phyloP scores from a whole-genome alignment of 257 asterid species.

The Cynanchum wilfordii region DNA sequence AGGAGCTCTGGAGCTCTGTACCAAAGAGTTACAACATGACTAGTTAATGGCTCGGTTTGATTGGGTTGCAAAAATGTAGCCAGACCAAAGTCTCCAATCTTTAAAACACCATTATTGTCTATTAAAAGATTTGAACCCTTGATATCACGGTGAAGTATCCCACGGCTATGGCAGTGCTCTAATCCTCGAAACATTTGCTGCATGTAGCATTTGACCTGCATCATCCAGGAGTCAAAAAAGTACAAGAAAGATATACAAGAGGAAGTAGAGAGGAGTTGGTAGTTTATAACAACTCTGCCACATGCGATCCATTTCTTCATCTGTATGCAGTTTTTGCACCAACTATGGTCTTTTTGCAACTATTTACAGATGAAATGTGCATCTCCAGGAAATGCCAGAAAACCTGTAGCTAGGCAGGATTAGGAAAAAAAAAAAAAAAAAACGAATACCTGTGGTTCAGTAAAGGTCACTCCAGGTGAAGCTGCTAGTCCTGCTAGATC shows the following conservation, averaged over 20 bases:
- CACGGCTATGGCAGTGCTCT: slow-evolving; percentile 79
- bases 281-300: neutral
- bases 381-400: neutral
- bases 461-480: slow-evolving; percentile 55
- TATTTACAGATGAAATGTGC: neutral
- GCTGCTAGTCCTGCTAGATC: slow-evolving; percentile 91
- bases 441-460: slow-evolving; percentile 69
- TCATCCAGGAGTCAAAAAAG: slow-evolving; percentile 1
- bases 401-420: neutral
- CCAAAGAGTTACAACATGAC: slow-evolving; percentile 96
- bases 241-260: neutral
- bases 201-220: slow-evolving; percentile 83
- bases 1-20: slow-evolving; percentile 91
- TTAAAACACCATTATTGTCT: slow-evolving; percentile 61
- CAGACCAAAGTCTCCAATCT: slow-evolving; percentile 83
- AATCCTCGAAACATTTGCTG: slow-evolving; percentile 68
- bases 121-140: slow-evolving; percentile 88
- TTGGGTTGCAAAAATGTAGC: slow-evolving; percentile 52
- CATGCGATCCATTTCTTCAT: neutral
- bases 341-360: neutral
- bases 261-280: neutral
- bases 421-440: neutral
- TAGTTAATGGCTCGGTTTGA: slow-evolving; percentile 66
- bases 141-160: slow-evolving; percentile 83
- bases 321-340: neutral